phyloP scores from a whole-genome alignment of 306 rosid genomes.

The Cucurbita maxima region DNA sequence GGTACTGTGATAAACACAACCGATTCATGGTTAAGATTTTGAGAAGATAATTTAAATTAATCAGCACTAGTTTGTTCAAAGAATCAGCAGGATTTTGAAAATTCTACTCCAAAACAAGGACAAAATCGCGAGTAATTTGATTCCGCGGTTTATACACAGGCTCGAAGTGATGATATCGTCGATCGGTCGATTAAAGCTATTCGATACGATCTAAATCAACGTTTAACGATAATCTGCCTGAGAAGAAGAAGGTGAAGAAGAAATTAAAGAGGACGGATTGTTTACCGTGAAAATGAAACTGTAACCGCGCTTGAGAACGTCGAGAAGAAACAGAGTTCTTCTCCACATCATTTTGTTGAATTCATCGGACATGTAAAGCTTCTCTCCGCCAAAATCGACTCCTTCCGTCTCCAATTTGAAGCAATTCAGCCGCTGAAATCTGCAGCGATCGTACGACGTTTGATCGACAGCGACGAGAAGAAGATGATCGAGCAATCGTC shows the following conservation, averaged over 20 bases:
- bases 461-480: conserved; percentile 57
- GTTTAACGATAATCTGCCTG: neutral
- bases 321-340: conserved; percentile 36
- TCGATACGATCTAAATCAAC: neutral
- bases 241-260: neutral
- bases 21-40: neutral
- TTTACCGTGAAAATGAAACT: conserved; percentile 55
- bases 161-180: neutral
- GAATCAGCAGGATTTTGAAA: neutral
- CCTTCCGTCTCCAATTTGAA: conserved; percentile 43
- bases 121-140: neutral
- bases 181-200: neutral
- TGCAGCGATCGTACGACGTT: conserved; percentile 49
- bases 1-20: neutral
- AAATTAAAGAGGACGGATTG: no score
- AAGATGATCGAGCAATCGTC: conserved; percentile 32
- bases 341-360: conserved; percentile 81
- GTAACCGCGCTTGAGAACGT: conserved; percentile 68
- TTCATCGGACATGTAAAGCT: conserved; percentile 49
- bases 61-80: neutral
- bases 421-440: conserved; percentile 36
- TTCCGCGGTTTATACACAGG: neutral
- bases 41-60: neutral
- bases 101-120: neutral
- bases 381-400: conserved; percentile 46